Conservation (phyloP, 495 filamentous ascomycete genomes). For the Aspergillus sparsus region DNA sequence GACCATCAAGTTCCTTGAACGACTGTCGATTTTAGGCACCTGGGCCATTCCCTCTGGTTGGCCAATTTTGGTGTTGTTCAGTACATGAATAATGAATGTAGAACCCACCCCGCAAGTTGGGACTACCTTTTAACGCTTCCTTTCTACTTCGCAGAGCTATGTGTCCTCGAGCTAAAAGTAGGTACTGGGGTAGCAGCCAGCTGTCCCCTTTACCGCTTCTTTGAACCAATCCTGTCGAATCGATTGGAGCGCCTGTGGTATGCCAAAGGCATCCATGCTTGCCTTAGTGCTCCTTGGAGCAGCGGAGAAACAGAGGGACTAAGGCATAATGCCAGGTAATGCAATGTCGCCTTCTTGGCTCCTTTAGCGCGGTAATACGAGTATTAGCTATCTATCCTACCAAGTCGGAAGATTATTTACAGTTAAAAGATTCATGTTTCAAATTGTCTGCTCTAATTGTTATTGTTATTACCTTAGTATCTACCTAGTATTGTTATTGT, state of each 20-base stretch:
- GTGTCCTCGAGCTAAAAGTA: constrained; percentile 17
- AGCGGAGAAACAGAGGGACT: not conserved
- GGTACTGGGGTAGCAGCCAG: constrained; percentile 22
- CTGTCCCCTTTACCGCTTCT: constrained; percentile 30
- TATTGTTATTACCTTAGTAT: not conserved
- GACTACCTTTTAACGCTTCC: not conserved
- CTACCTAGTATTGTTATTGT: not conserved
- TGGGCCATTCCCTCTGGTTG: too few relatives aligned
- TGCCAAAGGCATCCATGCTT: not conserved
- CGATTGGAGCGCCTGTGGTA: not conserved
- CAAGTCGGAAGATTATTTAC: not conserved
- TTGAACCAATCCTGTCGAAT: constrained; percentile 23
- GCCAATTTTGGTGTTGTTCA: too few relatives aligned
- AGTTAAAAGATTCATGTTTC: too few relatives aligned
- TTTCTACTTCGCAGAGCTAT: not conserved
- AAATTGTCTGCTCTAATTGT: not conserved
- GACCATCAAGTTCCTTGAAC: too few relatives aligned
- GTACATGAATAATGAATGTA: not conserved
- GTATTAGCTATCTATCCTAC: too few relatives aligned
- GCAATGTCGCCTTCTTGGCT: not conserved
- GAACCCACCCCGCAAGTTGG: not conserved
- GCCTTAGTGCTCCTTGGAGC: constrained; percentile 12
- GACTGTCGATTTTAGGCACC: too few relatives aligned
- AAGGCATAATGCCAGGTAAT: not conserved
- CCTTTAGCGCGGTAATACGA: not conserved